A percentile compares a stretch with the other conserved stretches of the same genome.
Evolutionary conservation across 371 early-diverging fungal species (phyloP).

Genomic region (Syncephalastrum monosporum): DNA sequence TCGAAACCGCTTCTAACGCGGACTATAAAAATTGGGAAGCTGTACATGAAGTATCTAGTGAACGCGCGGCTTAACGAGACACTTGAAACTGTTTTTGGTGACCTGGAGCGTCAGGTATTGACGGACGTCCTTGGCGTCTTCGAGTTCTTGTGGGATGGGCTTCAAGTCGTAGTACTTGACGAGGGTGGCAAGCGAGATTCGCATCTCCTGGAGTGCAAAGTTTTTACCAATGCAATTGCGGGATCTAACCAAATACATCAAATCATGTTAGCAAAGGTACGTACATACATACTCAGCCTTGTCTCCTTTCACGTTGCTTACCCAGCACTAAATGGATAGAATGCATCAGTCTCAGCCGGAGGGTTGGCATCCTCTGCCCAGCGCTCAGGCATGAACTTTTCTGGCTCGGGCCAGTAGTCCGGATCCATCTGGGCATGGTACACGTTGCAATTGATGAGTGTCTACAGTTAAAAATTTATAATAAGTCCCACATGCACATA

Average conservation of each 20-base stretch:
- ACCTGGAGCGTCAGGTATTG: slow-evolving; percentile 30
- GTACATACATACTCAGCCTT: neutral
- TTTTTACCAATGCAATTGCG: slow-evolving; percentile 54
- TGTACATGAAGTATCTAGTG: too few relatives aligned
- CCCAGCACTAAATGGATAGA: slow-evolving; percentile 44
- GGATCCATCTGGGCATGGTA: slow-evolving; percentile 21
- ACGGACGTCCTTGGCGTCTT: slow-evolving; percentile 18
- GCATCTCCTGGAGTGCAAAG: slow-evolving; percentile 52
- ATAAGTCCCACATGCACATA: slow-evolving; percentile 5
- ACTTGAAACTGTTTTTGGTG: slow-evolving; percentile 25
- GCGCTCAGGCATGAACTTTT: slow-evolving; percentile 31
- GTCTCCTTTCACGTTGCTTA: slow-evolving; percentile 10
- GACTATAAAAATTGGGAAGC: too few relatives aligned
- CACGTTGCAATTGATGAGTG: slow-evolving; percentile 10
- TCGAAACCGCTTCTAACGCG: too few relatives aligned
- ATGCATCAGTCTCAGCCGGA: slow-evolving; percentile 26
- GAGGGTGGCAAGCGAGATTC: slow-evolving; percentile 32
- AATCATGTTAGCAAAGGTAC: neutral
- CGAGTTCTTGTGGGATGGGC: slow-evolving; percentile 25
- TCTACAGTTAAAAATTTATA: slow-evolving; percentile 1
- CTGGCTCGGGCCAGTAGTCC: slow-evolving; percentile 27
- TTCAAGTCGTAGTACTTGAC: slow-evolving; percentile 30
- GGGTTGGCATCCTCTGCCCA: slow-evolving; percentile 20
- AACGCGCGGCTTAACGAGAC: slow-evolving; percentile 14
- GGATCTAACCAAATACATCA: slow-evolving; percentile 17